These are phyloP conservation scores for Fraxinus excelsior DNA, from an alignment of 257 asterid species.

Conservation along the genomic window DNA sequence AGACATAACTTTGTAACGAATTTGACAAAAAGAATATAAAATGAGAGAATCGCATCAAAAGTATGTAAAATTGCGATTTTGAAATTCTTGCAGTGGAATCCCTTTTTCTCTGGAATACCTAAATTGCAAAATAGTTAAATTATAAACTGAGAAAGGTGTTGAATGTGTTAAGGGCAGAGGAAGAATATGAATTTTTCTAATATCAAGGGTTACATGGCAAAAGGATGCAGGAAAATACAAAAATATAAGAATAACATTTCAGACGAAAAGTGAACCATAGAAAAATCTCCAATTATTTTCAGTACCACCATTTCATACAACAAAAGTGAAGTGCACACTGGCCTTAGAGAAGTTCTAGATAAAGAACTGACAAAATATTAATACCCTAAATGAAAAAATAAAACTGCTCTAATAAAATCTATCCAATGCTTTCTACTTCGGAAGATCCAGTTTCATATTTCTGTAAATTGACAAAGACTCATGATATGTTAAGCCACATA, in stretches of 20 bases:
- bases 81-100: too few relatives aligned
- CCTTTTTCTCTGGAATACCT: background rate
- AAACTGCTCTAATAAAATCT: too few relatives aligned
- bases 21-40: too few relatives aligned
- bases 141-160: slow-evolving; percentile 9
- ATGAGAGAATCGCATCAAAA: too few relatives aligned
- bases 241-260: background rate
- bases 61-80: too few relatives aligned
- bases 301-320: background rate
- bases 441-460: too few relatives aligned
- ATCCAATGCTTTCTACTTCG: too few relatives aligned
- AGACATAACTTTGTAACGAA: too few relatives aligned
- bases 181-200: background rate
- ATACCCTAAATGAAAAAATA: background rate
- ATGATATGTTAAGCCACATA: too few relatives aligned
- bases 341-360: background rate
- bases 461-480: too few relatives aligned
- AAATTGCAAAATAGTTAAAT: slow-evolving; percentile 7
- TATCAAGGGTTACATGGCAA: background rate
- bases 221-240: background rate
- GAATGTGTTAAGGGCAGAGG: background rate
- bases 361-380: background rate
- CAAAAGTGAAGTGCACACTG: background rate
- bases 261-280: background rate
- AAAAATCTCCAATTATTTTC: background rate